Conservation (phyloP, 257 asterid genomes). For the Gardenia jasminoides region DNA sequence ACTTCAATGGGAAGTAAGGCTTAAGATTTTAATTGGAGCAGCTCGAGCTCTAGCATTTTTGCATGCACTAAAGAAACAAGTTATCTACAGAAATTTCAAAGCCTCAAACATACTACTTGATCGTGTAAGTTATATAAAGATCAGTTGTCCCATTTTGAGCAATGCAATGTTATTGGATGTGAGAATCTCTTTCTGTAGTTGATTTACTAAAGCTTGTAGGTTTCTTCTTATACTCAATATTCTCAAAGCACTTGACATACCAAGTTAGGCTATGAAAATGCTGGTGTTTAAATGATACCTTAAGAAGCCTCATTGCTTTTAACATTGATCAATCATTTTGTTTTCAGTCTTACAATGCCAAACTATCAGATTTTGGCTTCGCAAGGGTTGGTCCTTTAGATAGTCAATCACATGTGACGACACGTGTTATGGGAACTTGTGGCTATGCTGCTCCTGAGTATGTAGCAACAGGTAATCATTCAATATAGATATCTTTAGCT, state of each 20-base stretch:
- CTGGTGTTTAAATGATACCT: neutral
- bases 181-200: neutral
- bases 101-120: conserved; percentile 76
- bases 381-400: conserved; percentile 63
- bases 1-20: conserved; percentile 69
- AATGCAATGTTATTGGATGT: neutral
- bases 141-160: neutral
- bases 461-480: conserved; percentile 51
- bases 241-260: neutral
- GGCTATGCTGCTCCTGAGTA: conserved; percentile 85
- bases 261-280: neutral
- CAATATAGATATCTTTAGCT: neutral
- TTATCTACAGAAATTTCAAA: conserved; percentile 74
- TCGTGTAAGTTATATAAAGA: conserved; percentile 42
- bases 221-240: neutral
- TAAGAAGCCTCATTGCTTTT: neutral
- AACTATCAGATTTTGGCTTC: conserved; percentile 72
- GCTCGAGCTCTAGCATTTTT: conserved; percentile 71
- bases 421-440: conserved; percentile 64
- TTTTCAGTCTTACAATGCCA: conserved; percentile 59
- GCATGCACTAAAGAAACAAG: conserved; percentile 54
- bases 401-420: conserved; percentile 58
- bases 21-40: conserved; percentile 58
- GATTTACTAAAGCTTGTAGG: neutral
- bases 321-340: neutral